Percentiles rank a stretch among this genome's conserved stretches.
These are phyloP conservation scores for Plantago ovata DNA, from an alignment of 257 asterid species.

Conservation along the genomic window DNA sequence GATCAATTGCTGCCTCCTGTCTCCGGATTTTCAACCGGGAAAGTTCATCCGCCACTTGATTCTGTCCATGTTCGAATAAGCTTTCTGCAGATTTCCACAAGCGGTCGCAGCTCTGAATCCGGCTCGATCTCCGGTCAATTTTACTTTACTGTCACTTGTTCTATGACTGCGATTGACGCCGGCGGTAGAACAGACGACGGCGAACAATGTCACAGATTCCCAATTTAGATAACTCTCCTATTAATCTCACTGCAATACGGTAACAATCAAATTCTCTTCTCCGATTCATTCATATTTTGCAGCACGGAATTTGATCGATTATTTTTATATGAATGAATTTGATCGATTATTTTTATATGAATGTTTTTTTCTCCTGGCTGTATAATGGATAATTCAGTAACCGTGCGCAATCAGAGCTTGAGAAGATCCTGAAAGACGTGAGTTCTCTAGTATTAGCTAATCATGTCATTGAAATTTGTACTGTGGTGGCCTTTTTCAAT, in stretches of 20 bases:
- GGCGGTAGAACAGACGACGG: background rate
- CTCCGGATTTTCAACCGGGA: too few species aligned
- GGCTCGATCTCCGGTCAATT: too few species aligned
- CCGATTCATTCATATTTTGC: background rate
- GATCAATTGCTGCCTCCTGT: too few species aligned
- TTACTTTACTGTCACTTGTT: too few species aligned
- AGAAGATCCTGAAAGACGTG: conserved; percentile 68
- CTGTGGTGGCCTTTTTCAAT: conserved; percentile 1
- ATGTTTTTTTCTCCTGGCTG: conserved; percentile 8
- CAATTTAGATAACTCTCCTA: conserved; percentile 80
- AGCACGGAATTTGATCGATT: background rate
- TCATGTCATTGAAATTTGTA: conserved; percentile 4
- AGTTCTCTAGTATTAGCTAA: conserved; percentile 28
- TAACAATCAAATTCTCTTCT: conserved; percentile 22
- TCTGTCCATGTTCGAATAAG: too few species aligned
- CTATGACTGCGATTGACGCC: too few species aligned
- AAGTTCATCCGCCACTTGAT: too few species aligned
- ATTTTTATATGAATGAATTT: background rate
- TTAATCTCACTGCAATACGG: conserved; percentile 72
- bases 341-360: background rate
- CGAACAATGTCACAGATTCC: conserved; percentile 83
- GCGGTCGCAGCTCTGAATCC: too few species aligned
- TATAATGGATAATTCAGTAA: conserved; percentile 42
- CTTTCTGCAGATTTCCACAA: too few species aligned
- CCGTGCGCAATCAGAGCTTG: conserved; percentile 77